A percentile compares a stretch with the other conserved stretches of the same genome.
These are phyloP conservation scores for Aspergillus fischeri DNA, from an alignment of 2,329 filamentous ascomycete species.

Conservation along the genomic window DNA sequence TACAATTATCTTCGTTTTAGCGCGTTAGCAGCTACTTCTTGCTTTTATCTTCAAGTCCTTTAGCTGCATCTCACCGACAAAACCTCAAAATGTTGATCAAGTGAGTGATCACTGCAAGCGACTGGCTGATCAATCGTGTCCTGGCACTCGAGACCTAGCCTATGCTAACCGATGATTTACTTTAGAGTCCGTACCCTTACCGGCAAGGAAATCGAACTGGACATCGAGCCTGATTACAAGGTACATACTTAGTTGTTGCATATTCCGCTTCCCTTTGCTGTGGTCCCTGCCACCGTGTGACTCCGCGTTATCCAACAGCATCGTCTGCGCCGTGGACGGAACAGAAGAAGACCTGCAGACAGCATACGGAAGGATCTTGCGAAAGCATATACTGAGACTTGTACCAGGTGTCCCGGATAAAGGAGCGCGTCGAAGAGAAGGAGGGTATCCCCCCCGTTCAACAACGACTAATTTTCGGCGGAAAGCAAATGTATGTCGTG, in stretches of 20 bases:
- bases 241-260: conserved; percentile 43
- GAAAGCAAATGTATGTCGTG: conserved; percentile 84
- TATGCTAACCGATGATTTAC: conserved; percentile 10
- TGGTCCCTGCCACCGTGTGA: not conserved
- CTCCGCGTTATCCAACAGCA: not conserved
- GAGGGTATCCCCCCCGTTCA: conserved; percentile 97
- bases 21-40: not conserved
- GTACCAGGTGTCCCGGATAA: conserved; percentile 81
- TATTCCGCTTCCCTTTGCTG: not conserved
- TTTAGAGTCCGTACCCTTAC: conserved; percentile 91
- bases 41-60: not conserved
- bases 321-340: not conserved
- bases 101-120: conserved; percentile 30
- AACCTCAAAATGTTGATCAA: conserved; percentile 48
- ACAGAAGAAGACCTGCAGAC: not conserved
- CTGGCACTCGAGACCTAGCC: not conserved
- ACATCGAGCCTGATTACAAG: conserved; percentile 93
- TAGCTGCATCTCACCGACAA: not conserved
- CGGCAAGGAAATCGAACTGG: conserved; percentile 97
- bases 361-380: not conserved
- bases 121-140: not conserved
- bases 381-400: not conserved
- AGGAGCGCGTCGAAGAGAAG: conserved; percentile 98
- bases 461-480: conserved; percentile 91
- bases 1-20: conserved; percentile 1